Conservation (phyloP, 169 alveolate species). For the Eimeria acervulina region DNA sequence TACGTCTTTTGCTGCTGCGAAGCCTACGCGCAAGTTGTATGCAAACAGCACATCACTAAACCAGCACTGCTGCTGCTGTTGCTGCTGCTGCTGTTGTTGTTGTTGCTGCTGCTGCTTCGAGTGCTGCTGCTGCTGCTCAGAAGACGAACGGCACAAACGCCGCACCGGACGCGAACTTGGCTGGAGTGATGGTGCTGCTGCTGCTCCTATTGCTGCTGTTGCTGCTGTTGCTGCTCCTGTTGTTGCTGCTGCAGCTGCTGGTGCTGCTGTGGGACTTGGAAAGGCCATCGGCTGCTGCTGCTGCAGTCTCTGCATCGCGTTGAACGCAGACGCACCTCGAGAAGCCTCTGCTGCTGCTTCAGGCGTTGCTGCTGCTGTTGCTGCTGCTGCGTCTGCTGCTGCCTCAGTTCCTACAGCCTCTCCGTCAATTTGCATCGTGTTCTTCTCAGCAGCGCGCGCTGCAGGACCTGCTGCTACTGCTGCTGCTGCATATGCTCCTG, state of each 20-base stretch:
- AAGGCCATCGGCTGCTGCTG: background rate
- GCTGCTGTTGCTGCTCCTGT: slow-evolving; percentile 18
- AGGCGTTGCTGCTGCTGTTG: slow-evolving; percentile 2
- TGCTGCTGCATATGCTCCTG: background rate
- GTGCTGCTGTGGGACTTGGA: background rate
- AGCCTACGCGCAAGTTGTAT: slow-evolving; percentile 68
- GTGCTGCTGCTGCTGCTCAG: background rate
- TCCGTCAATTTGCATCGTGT: slow-evolving; percentile 8
- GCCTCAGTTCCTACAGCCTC: background rate
- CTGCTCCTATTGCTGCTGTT: background rate
- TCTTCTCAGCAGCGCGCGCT: background rate
- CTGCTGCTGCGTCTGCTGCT: background rate
- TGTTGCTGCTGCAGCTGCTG: background rate
- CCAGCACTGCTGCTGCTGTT: slow-evolving; percentile 71
- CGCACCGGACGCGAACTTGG: background rate
- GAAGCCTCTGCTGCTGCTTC: slow-evolving; percentile 2
- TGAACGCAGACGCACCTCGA: too few relatives aligned
- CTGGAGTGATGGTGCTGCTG: background rate
- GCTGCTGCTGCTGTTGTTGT: slow-evolving; percentile 31
- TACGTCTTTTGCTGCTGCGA: slow-evolving; percentile 53
- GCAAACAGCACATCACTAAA: slow-evolving; percentile 63
- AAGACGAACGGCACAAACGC: background rate
- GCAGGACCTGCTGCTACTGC: background rate
- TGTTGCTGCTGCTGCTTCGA: slow-evolving; percentile 29
- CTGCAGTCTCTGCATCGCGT: background rate